Conservation (phyloP, 306 rosid species). For the Corylus avellana region DNA sequence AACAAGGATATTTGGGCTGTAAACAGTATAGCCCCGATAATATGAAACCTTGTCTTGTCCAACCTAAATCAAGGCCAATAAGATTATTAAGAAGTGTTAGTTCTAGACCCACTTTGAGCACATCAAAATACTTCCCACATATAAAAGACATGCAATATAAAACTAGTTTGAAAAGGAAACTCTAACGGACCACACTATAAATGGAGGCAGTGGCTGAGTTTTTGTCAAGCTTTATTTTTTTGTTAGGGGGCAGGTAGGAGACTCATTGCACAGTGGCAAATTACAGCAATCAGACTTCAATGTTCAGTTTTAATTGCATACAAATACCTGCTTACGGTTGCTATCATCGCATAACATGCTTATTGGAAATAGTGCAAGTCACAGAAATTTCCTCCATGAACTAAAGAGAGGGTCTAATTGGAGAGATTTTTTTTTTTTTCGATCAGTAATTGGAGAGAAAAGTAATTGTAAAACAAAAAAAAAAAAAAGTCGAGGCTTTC, state of each 20-base stretch:
- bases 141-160: background rate
- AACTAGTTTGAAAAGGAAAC: background rate
- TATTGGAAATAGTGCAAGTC: background rate
- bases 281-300: background rate
- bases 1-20: constrained; percentile 71
- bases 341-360: background rate
- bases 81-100: constrained; percentile 18
- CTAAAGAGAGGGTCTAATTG: background rate
- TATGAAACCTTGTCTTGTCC: constrained; percentile 80
- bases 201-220: background rate
- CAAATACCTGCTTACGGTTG: too few species aligned
- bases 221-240: background rate
- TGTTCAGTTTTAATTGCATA: too few species aligned
- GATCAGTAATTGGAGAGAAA: background rate
- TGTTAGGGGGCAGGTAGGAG: background rate
- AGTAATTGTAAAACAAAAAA: background rate
- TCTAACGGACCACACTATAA: background rate
- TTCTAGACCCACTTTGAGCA: background rate
- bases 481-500: background rate
- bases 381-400: background rate
- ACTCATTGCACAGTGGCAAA: background rate
- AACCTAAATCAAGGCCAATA: constrained; percentile 45
- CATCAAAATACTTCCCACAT: background rate
- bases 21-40: constrained; percentile 74
- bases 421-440: background rate